These are phyloP conservation scores for Sporothrix protearum DNA, from an alignment of 2,329 filamentous ascomycete genomes.

Conservation along the genomic window DNA sequence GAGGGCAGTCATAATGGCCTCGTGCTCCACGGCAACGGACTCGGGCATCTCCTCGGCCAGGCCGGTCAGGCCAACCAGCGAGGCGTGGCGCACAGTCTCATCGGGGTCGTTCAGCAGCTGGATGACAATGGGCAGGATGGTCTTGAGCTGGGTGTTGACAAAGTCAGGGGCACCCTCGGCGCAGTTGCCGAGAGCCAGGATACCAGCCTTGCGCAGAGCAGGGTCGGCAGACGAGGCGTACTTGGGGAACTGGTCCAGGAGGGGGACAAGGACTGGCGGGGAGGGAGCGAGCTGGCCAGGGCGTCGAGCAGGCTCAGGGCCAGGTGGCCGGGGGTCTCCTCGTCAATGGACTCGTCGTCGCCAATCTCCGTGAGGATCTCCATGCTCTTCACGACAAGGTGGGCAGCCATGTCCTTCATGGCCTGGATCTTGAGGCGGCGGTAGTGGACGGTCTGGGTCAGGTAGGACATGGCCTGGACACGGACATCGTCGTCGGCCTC, in stretches of 20 bases:
- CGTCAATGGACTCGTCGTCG: conserved; percentile 74
- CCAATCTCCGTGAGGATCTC: conserved; percentile 88
- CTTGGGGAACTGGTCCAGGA: conserved; percentile 78
- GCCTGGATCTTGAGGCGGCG: conserved; percentile 94
- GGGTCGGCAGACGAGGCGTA: conserved; percentile 74
- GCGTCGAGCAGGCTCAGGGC: conserved; percentile 86
- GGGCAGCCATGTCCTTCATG: conserved; percentile 76
- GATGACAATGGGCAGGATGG: conserved; percentile 80
- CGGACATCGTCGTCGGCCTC: conserved; percentile 79
- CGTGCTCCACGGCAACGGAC: conserved; percentile 81
- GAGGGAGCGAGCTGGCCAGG: conserved; percentile 81
- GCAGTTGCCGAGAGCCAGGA: conserved; percentile 86
- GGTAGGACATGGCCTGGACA: conserved; percentile 85
- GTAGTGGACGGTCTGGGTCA: conserved; percentile 88
- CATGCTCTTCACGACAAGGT: conserved; percentile 82
- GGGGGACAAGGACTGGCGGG: conserved; percentile 90
- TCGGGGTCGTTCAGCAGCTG: conserved; percentile 81
- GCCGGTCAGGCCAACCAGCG: conserved; percentile 81
- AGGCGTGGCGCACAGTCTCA: conserved; percentile 77
- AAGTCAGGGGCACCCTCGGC: conserved; percentile 97
- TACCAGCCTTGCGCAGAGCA: conserved; percentile 81
- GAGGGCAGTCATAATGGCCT: conserved; percentile 75
- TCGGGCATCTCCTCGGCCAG: conserved; percentile 91
- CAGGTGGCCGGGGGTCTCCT: conserved; percentile 78
- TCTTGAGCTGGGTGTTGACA: conserved; percentile 84